phyloP scores from a whole-genome alignment of 1,284 basidiomycete species.

The Schizophyllum commune region DNA sequence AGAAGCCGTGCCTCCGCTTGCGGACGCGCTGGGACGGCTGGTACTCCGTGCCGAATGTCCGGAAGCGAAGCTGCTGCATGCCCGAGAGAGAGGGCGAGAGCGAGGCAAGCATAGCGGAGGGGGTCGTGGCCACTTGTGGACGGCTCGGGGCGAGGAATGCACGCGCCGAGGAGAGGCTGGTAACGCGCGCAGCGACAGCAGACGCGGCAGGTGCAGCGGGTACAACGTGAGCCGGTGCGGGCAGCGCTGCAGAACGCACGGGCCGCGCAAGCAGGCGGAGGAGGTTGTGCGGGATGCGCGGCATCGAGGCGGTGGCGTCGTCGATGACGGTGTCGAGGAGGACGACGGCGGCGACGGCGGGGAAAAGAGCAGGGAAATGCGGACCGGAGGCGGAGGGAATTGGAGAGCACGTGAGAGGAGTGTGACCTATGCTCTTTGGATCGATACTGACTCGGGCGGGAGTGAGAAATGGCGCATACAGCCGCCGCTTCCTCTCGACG shows the following conservation, averaged over 20 bases:
- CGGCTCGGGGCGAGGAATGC: no score
- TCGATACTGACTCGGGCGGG: neutral
- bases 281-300: conserved; percentile 23
- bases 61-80: conserved; percentile 40
- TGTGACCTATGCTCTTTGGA: conserved; percentile 3
- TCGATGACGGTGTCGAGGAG: neutral
- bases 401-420: neutral
- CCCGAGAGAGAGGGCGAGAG: conserved; percentile 27
- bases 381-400: conserved; percentile 77
- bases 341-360: conserved; percentile 49
- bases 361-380: conserved; percentile 84
- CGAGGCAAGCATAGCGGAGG: conserved; percentile 11
- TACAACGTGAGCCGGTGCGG: conserved; percentile 10
- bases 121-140: neutral
- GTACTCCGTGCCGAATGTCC: conserved; percentile 66
- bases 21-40: conserved; percentile 85
- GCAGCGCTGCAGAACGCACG: conserved; percentile 13
- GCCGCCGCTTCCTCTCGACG: neutral
- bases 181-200: conserved; percentile 4
- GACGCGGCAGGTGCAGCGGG: conserved; percentile 13
- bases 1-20: conserved; percentile 85
- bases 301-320: conserved; percentile 15
- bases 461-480: conserved; percentile 2
- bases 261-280: conserved; percentile 19
- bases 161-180: no score